Evolutionary conservation across 768 basidiomycete genomes (phyloP).

Genomic region (Lepiota venenata): DNA sequence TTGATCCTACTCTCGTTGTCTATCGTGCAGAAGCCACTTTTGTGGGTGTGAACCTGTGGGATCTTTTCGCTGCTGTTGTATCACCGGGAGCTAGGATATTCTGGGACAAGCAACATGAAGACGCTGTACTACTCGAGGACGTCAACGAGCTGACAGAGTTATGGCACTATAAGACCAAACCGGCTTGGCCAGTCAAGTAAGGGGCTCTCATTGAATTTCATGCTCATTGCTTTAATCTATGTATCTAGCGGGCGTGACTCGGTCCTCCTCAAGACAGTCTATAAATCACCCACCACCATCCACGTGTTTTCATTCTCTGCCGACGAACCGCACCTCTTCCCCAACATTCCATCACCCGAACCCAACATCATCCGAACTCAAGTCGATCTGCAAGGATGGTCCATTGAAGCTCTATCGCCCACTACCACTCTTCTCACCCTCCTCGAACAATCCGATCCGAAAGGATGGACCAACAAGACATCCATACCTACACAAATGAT

Average conservation of each 20-base stretch:
- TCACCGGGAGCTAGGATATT: constrained; percentile 78
- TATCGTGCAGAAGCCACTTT: constrained; percentile 97
- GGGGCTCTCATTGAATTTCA: constrained; percentile 26
- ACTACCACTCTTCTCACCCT: constrained; percentile 92
- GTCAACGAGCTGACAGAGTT: constrained; percentile 88
- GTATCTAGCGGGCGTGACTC: constrained; percentile 76
- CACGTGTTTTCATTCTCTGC: constrained; percentile 96
- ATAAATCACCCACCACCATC: constrained; percentile 93
- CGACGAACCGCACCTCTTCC: constrained; percentile 86
- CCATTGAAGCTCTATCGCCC: constrained; percentile 92
- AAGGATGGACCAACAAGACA: constrained; percentile 94
- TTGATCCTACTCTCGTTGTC: constrained; percentile 94
- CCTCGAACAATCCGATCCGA: constrained; percentile 95
- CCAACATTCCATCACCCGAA: constrained; percentile 61
- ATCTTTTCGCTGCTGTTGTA: constrained; percentile 84
- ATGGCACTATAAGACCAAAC: constrained; percentile 90
- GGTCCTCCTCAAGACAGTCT: constrained; percentile 90
- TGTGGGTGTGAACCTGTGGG: constrained; percentile 95
- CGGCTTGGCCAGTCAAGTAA: constrained; percentile 91
- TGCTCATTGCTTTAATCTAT: constrained; percentile 11
- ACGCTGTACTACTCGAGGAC: constrained; percentile 82
- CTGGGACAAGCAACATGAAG: constrained; percentile 92
- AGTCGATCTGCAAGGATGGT: constrained; percentile 98
- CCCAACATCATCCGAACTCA: constrained; percentile 87
- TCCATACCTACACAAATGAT: constrained; percentile 96